Percentiles rank a stretch among this genome's conserved stretches.
Conservation (phyloP, 306 rosid genomes). For the Comarum palustre region DNA sequence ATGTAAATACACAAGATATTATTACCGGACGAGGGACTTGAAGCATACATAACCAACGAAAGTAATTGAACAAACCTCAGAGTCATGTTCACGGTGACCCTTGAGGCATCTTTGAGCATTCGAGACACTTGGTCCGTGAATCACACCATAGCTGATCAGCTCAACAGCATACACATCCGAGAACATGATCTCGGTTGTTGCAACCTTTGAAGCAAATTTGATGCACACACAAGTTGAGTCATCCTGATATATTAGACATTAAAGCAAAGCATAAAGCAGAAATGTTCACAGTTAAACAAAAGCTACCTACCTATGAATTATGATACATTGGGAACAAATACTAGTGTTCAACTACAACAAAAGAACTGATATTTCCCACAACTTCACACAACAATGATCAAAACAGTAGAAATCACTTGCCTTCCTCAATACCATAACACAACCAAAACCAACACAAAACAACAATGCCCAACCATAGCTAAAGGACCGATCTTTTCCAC, state of each 20-base stretch:
- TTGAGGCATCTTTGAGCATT: conserved; percentile 39
- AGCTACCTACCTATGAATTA: neutral
- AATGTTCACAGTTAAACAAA: conserved; percentile 13
- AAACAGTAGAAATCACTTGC: neutral
- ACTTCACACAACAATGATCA: neutral
- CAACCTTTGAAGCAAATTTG: conserved; percentile 42
- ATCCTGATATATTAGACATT: conserved; percentile 51
- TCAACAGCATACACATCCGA: conserved; percentile 75
- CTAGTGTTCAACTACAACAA: neutral
- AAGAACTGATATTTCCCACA: neutral
- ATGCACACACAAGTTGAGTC: conserved; percentile 61
- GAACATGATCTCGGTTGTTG: conserved; percentile 51
- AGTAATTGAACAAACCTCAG: conserved; percentile 53
- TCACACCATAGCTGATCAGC: conserved; percentile 35
- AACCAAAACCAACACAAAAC: neutral
- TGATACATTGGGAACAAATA: neutral
- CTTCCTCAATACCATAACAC: neutral
- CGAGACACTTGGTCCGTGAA: conserved; percentile 43
- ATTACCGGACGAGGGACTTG: conserved; percentile 14
- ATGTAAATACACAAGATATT: conserved; percentile 14
- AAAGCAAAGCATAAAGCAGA: conserved; percentile 9
- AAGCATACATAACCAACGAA: conserved; percentile 18
- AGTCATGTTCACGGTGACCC: conserved; percentile 30
- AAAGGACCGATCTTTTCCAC: neutral
- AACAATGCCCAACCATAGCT: neutral